Evolutionary conservation across 306 rosid species (phyloP).

Genomic region (Bauhinia variegata): DNA sequence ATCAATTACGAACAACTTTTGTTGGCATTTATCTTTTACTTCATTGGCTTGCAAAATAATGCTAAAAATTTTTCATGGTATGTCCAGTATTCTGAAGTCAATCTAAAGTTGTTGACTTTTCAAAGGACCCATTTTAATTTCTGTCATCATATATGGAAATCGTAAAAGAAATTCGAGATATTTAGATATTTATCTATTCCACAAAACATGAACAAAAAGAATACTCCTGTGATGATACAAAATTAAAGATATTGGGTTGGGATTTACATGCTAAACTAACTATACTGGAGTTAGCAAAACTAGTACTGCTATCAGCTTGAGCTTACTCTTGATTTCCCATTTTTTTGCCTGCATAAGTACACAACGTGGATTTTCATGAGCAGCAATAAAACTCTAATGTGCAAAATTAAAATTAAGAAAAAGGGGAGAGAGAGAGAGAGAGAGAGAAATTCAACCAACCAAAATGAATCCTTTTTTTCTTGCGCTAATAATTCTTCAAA

Average conservation of each 20-base stretch:
- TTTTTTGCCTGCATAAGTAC: slow-evolving; percentile 71
- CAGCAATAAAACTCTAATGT: not conserved
- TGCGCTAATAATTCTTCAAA: slow-evolving; percentile 87
- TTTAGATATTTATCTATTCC: slow-evolving; percentile 31
- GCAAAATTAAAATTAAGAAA: not conserved
- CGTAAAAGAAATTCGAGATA: slow-evolving; percentile 17
- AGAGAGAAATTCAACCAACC: slow-evolving; percentile 54
- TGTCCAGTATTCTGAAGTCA: no score
- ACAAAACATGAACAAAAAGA: slow-evolving; percentile 39
- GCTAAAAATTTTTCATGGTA: no score
- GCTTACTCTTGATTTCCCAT: slow-evolving; percentile 65
- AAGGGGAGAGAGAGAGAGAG: not conserved
- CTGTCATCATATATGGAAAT: no score
- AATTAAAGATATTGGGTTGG: slow-evolving; percentile 34
- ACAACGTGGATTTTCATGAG: slow-evolving; percentile 24
- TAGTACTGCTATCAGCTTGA: slow-evolving; percentile 50
- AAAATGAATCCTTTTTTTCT: slow-evolving; percentile 93
- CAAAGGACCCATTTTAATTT: no score
- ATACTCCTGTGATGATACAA: slow-evolving; percentile 33
- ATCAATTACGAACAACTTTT: no score
- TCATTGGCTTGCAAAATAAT: no score
- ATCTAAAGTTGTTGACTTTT: no score
- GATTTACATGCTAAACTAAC: slow-evolving; percentile 42
- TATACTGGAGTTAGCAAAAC: slow-evolving; percentile 45
- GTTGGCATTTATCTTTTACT: no score